phyloP scores from a whole-genome alignment of 305 asterid species.

The Fraxinus xanthoxyloides region DNA sequence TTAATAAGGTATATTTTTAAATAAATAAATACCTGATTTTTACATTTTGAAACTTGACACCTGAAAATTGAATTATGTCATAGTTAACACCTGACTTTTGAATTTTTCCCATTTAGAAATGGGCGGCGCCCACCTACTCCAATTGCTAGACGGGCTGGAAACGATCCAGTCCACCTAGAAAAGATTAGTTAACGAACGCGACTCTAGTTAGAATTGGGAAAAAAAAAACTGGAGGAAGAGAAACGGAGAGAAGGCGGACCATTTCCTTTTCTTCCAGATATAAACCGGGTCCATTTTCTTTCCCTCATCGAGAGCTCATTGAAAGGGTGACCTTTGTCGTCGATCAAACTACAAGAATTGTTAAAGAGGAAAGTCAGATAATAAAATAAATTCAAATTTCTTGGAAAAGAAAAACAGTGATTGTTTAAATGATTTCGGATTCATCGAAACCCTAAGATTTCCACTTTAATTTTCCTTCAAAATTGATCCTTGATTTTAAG shows the following conservation, averaged over 20 bases:
- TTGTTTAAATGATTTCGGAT: background rate
- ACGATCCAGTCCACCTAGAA: background rate
- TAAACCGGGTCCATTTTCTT: background rate
- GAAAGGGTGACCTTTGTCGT: background rate
- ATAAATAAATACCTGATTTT: too few species aligned
- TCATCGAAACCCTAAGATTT: constrained; percentile 24
- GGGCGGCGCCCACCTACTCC: background rate
- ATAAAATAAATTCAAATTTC: background rate
- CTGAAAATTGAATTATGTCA: too few species aligned
- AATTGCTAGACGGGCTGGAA: background rate
- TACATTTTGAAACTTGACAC: too few species aligned
- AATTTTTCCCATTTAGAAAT: background rate
- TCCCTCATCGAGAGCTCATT: background rate
- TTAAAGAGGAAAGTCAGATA: background rate
- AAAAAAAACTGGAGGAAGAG: background rate
- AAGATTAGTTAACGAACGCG: background rate
- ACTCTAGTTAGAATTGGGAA: background rate
- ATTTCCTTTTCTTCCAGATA: background rate
- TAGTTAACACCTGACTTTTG: too few species aligned
- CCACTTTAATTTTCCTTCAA: background rate
- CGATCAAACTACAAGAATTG: constrained; percentile 11
- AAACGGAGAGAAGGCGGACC: background rate
- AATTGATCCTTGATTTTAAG: background rate
- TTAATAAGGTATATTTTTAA: too few species aligned
- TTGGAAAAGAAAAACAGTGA: background rate